Percentiles rank a stretch among this genome's conserved stretches.
Evolutionary conservation across 129 eudicot genomes (phyloP).

Genomic region (Artemisia argyi): DNA sequence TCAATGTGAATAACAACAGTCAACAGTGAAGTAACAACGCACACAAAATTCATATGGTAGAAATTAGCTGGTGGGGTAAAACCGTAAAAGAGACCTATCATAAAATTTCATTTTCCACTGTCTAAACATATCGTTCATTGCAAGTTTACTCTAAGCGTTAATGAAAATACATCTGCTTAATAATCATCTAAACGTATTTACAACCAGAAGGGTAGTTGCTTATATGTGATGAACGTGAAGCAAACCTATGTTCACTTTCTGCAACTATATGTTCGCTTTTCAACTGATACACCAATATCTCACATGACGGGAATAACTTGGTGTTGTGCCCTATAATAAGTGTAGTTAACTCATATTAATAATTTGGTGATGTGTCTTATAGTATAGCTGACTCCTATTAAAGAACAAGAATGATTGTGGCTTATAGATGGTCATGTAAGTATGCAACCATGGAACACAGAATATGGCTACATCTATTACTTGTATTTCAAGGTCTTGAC

Average conservation of each 20-base stretch:
- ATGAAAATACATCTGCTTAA: conserved; percentile 9
- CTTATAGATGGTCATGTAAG: conserved; percentile 5
- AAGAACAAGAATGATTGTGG: not conserved
- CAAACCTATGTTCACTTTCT: not conserved
- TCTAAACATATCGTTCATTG: not conserved
- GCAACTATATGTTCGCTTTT: no score
- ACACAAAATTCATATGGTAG: no score
- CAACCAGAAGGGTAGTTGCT: not conserved
- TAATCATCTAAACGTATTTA: not conserved
- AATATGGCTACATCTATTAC: not conserved
- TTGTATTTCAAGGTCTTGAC: not conserved
- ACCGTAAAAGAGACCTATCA: no score
- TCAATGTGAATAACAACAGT: no score
- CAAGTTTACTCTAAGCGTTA: not conserved
- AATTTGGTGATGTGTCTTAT: not conserved
- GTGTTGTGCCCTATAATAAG: not conserved
- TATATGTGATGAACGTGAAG: no score
- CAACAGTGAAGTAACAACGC: no score
- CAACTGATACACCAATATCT: no score
- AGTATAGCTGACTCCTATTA: not conserved
- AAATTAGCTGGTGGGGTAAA: no score
- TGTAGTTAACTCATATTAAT: not conserved
- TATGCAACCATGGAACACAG: conserved; percentile 3
- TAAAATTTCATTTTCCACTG: not conserved
- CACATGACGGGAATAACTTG: not conserved